A percentile compares a stretch with the other conserved stretches of the same genome.
Conservation (phyloP, 148 eudicot genomes). For the Drosera capensis region DNA sequence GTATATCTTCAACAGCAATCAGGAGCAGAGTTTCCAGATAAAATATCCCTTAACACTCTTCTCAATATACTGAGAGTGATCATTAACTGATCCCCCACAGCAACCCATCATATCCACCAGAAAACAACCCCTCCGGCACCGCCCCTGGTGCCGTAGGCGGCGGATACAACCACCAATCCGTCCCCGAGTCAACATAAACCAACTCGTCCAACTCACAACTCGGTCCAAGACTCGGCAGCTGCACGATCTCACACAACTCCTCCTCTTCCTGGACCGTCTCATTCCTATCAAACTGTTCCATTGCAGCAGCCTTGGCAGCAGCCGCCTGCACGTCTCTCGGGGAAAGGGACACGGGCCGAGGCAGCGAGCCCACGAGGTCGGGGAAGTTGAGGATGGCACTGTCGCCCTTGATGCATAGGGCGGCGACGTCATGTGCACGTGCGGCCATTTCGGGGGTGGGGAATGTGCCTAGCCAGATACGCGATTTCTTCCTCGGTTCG, state of each 20-base stretch:
- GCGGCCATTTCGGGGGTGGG: slow-evolving; percentile 61
- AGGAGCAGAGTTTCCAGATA: too few relatives aligned
- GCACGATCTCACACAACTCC: slow-evolving; percentile 26
- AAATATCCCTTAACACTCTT: too few relatives aligned
- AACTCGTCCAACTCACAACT: slow-evolving; percentile 17
- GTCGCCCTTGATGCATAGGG: slow-evolving; percentile 33
- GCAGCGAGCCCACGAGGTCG: slow-evolving; percentile 24
- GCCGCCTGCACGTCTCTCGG: slow-evolving; percentile 44
- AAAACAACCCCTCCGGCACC: slow-evolving; percentile 13
- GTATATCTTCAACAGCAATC: too few relatives aligned
- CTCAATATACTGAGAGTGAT: too few relatives aligned
- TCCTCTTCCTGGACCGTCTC: too few relatives aligned
- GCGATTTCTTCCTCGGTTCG: slow-evolving; percentile 38
- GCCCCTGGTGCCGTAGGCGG: slow-evolving; percentile 7
- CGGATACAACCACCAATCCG: too few relatives aligned
- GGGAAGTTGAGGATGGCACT: slow-evolving; percentile 49
- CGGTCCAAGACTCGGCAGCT: slow-evolving; percentile 20
- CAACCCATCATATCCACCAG: too few relatives aligned
- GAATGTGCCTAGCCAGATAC: slow-evolving; percentile 59
- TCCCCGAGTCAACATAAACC: slow-evolving; percentile 16
- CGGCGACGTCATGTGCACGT: slow-evolving; percentile 55
- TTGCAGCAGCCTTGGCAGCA: slow-evolving; percentile 47
- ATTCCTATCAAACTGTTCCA: slow-evolving; percentile 8
- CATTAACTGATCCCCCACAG: too few relatives aligned
- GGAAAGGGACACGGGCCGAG: slow-evolving; percentile 35